A percentile compares a stretch with the other conserved stretches of the same genome.
Conservation (phyloP, 345 rosid species). For the Excoecaria cochinchinensis region DNA sequence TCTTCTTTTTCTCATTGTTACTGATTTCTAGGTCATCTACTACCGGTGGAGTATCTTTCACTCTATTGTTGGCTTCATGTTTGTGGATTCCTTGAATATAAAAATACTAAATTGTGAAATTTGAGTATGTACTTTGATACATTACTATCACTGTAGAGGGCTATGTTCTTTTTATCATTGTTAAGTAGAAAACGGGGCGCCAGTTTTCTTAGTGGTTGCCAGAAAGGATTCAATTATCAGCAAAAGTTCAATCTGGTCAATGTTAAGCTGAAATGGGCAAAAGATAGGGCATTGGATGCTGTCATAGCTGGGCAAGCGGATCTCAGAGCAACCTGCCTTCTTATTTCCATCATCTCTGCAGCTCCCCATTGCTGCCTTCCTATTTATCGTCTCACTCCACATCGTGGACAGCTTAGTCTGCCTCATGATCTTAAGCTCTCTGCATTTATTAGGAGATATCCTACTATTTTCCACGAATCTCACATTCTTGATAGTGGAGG, state of each 20-base stretch:
- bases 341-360: conserved; percentile 52
- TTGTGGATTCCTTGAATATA: neutral
- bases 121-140: neutral
- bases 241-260: conserved; percentile 61
- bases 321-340: conserved; percentile 60
- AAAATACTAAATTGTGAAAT: neutral
- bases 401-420: conserved; percentile 63
- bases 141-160: neutral
- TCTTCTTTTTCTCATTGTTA: neutral
- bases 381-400: conserved; percentile 44
- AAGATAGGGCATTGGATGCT: conserved; percentile 63
- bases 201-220: conserved; percentile 30
- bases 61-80: neutral
- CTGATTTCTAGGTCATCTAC: neutral
- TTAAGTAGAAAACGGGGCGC: conserved; percentile 14
- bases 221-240: conserved; percentile 39
- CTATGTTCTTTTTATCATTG: conserved; percentile 37
- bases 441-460: conserved; percentile 63
- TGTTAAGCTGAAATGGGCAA: conserved; percentile 81
- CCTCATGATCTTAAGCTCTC: conserved; percentile 61
- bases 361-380: conserved; percentile 43
- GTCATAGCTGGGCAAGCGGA: conserved; percentile 53
- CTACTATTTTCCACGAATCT: conserved; percentile 55
- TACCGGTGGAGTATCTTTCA: neutral
- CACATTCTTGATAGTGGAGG: conserved; percentile 64